Evolutionary conservation across 2,329 filamentous ascomycete species (phyloP), one percentile per base, ranked within the genome.

Genomic region (Cladophialophora immunda): DNA sequence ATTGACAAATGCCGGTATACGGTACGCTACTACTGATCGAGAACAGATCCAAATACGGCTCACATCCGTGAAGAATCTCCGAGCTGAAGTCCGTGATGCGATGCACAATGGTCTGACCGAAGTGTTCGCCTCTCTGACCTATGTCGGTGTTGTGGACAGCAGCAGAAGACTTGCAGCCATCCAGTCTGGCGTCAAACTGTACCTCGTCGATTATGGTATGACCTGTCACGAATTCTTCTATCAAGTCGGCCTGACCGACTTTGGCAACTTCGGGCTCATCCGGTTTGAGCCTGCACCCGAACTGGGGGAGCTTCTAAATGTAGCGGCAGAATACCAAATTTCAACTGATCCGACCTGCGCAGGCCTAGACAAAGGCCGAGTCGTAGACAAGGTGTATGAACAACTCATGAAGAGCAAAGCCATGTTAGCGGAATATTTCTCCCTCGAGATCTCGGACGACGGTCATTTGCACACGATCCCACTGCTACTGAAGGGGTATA

Each of bases 391-490:
- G 2, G 89, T 97, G 3, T 81, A 85, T 0, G 78, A 84, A 2
- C 89, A 93, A 71, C 83, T 98, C 2, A 84, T 96, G 34, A 87
- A 90, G 70, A 87, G 91, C 11, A 86, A 91, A 38, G 91, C 94
- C 74, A 96, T 99, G 92, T 85, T 99, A 0, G 83, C 86, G 2
- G 95, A 99, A 78, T 99, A 99, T 79, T 98, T 99, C 78, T 91
- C 90, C 0, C 81, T 99, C 53, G 89, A 94, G 62, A 89, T 99
- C 38, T 91, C 91, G 0, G 87, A 89, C 0, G 84, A 90, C 0
- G 94, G 94, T 13, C 87, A 94, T 61, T 82, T 99, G 2, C 79
- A 90, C 55, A 89, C 89, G 32, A 90, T 99, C 17, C 96, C 95
- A 0, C 83, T 99, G 8, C 83, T 99, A 38, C 79, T 97, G 54